phyloP scores from a whole-genome alignment of 306 rosid species.

The Rosa lucieae region DNA sequence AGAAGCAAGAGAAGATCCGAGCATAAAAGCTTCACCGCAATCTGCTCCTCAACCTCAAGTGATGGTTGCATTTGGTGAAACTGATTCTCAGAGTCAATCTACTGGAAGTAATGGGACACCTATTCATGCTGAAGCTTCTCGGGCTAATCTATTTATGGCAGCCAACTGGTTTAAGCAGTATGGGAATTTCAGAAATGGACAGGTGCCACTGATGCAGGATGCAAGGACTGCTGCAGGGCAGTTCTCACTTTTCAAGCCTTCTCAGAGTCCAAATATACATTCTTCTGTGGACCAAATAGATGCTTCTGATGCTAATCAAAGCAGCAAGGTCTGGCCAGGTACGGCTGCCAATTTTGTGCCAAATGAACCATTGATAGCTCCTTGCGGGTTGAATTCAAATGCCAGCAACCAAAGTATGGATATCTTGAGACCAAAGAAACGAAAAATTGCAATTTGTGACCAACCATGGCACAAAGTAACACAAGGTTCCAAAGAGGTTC shows the following conservation, averaged over 20 bases:
- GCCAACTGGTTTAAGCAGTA: conserved; percentile 45
- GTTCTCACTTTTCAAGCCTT: conserved; percentile 36
- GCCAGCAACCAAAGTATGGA: conserved; percentile 26
- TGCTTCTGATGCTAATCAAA: conserved; percentile 32
- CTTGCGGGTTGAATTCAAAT: conserved; percentile 25
- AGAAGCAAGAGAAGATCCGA: conserved; percentile 40
- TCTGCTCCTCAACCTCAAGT: conserved; percentile 34
- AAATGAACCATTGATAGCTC: conserved; percentile 27
- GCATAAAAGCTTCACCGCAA: conserved; percentile 19
- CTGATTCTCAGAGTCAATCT: conserved; percentile 33
- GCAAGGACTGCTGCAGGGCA: conserved; percentile 32
- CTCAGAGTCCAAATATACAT: conserved; percentile 30
- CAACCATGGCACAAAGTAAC: conserved; percentile 51
- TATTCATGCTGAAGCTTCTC: conserved; percentile 31
- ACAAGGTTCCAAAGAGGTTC: conserved; percentile 34
- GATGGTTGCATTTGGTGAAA: conserved; percentile 29
- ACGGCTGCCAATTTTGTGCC: conserved; percentile 25
- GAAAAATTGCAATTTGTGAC: conserved; percentile 39
- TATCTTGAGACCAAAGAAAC: conserved; percentile 43
- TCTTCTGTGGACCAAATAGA: conserved; percentile 32
- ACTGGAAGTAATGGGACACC: conserved; percentile 27
- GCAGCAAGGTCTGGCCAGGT: conserved; percentile 36
- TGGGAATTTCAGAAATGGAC: conserved; percentile 39
- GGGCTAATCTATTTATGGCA: conserved; percentile 23
- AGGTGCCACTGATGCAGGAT: conserved; percentile 33